Base-by-base conservation (phyloP, 2,329 filamentous ascomycete species). In the Ascochyta clinopodiicola region DNA sequence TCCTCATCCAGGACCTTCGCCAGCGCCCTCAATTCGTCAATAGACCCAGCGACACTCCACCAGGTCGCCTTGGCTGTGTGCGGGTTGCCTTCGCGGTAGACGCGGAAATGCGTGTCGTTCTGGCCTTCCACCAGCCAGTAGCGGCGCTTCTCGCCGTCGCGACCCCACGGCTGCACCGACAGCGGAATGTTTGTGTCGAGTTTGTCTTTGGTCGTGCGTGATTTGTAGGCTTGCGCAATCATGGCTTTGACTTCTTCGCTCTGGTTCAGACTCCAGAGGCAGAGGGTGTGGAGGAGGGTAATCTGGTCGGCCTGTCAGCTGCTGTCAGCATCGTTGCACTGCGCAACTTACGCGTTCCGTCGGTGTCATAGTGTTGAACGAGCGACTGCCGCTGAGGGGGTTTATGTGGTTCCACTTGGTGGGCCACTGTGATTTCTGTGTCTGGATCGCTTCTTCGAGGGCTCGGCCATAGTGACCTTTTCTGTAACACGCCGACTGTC, bases 61-160 rank as follows among this genome's bases (percentile, higher is more conserved):
- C 95, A 99, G 22, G 91, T 92, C 59, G 88, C 88, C 40, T 89
- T 85, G 69, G 85, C 85, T 29, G 88, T 87, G n/a, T 60, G 54
- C 12, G 91, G 89, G 69, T 96, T 96, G 77, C 91, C 94, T 77
- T 99, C 95, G 48, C 95, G 86, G 75, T 99, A 99, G 39, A 99
- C 85, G 60, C 95, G 86, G 76, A 99, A 99, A 59, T 90, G 85
- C 3, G 94, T 98, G 75, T 99, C 93, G 67, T 98, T 94, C 64
- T 91, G 86, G 12, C 95, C 95, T 77, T 99, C 95, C 59, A 99
- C 86, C 43, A 99, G 81, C 80, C 90, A 99, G 77, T 98, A 99
- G 56, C 92, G 88, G 51, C 95, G 88, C 80, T 95, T 96, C 67
- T 96, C 88, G 61, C 90, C 91, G 73, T 96, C 93, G 12, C 86